A percentile compares a stretch with the other conserved stretches of the same genome.
Conservation (phyloP, 192 early-diverging fungal species). For the Linderina pennispora region DNA sequence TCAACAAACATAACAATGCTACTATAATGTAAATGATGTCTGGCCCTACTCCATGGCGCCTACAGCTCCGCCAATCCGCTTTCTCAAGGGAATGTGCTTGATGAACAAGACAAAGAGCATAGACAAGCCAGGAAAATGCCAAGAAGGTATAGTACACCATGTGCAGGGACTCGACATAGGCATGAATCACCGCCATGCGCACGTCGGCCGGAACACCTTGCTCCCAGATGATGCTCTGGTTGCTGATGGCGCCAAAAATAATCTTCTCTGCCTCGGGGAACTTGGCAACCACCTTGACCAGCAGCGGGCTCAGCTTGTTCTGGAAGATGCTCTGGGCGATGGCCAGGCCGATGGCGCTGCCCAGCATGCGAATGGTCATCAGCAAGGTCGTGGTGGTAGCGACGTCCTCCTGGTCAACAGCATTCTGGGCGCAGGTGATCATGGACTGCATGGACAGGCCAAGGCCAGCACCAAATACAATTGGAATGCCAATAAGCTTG, state of each 20-base stretch:
- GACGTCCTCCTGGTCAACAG: constrained; percentile 20
- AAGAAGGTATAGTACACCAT: constrained; percentile 47
- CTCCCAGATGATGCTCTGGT: constrained; percentile 24
- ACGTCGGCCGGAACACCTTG: constrained; percentile 19
- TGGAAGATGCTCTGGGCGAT: constrained; percentile 25
- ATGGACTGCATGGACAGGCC: constrained; percentile 40
- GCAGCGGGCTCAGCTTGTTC: constrained; percentile 20
- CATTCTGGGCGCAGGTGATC: constrained; percentile 30
- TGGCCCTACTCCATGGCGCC: not conserved
- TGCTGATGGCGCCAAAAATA: constrained; percentile 33
- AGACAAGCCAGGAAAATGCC: constrained; percentile 46
- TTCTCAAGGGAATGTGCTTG: constrained; percentile 40
- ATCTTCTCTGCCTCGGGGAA: constrained; percentile 29
- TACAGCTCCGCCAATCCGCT: constrained; percentile 10
- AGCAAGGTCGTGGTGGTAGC: constrained; percentile 36
- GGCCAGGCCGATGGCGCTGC: constrained; percentile 34
- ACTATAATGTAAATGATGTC: not conserved
- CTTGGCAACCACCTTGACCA: constrained; percentile 15
- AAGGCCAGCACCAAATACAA: constrained; percentile 38
- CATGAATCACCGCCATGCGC: constrained; percentile 37
- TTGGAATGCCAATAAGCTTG: constrained; percentile 36
- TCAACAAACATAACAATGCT: too few species aligned
- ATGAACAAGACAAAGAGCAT: constrained; percentile 51
- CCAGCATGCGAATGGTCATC: constrained; percentile 35
- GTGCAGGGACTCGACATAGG: constrained; percentile 52